phyloP scores from a whole-genome alignment of 2,329 filamentous ascomycete genomes.

The Purpureocillium takamizusanense region DNA sequence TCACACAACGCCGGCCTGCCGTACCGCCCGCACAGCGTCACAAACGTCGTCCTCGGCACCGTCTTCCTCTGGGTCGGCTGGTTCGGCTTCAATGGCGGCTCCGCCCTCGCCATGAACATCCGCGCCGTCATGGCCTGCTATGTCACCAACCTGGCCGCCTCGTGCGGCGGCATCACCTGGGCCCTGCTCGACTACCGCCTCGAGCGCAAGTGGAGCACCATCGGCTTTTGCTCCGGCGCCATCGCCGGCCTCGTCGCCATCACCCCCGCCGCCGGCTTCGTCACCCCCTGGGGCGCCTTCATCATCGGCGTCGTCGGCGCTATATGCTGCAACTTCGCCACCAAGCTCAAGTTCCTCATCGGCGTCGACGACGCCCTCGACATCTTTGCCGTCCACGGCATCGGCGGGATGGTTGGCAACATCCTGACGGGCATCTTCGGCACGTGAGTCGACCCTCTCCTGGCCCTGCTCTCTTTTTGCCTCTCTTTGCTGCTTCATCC shows the following conservation, averaged over 20 bases:
- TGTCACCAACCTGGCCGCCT: slow-evolving; percentile 81
- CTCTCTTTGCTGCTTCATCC: not conserved
- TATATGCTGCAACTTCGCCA: slow-evolving; percentile 72
- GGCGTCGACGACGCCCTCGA: slow-evolving; percentile 82
- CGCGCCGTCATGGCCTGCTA: slow-evolving; percentile 84
- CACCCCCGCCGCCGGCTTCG: slow-evolving; percentile 73
- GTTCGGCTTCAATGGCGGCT: slow-evolving; percentile 93
- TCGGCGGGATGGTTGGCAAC: slow-evolving; percentile 76
- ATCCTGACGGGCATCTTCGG: slow-evolving; percentile 70
- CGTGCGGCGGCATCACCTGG: slow-evolving; percentile 74
- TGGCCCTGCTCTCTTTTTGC: not conserved
- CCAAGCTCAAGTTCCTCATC: slow-evolving; percentile 69
- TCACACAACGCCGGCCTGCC: slow-evolving; percentile 51
- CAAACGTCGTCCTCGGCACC: slow-evolving; percentile 64
- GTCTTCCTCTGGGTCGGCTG: slow-evolving; percentile 85
- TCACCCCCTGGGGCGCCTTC: slow-evolving; percentile 55
- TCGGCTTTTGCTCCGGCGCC: slow-evolving; percentile 85
- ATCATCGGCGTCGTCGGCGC: slow-evolving; percentile 52
- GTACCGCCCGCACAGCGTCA: slow-evolving; percentile 66
- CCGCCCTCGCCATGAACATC: slow-evolving; percentile 72
- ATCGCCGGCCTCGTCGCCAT: slow-evolving; percentile 85
- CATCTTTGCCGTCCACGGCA: slow-evolving; percentile 81
- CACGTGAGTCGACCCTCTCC: slow-evolving; percentile 36
- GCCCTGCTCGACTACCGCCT: slow-evolving; percentile 79
- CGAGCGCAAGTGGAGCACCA: slow-evolving; percentile 89